Percentiles rank a stretch among this genome's conserved stretches.
phyloP scores from a whole-genome alignment of 1,284 basidiomycete genomes.

The Xanthoconium separans region DNA sequence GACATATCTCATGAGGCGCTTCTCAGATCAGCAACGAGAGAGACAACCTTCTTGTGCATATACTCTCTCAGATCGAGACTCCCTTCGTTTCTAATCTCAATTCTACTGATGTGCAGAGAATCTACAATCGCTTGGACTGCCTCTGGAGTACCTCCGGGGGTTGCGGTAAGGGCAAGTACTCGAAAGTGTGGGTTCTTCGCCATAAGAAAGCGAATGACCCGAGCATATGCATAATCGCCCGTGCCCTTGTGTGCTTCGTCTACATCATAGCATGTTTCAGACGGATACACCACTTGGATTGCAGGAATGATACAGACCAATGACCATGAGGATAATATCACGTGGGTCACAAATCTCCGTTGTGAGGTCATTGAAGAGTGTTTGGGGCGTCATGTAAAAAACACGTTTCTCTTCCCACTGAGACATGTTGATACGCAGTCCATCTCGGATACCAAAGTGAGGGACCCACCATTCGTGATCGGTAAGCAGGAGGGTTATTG shows the following conservation, averaged over 20 bases:
- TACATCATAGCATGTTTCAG: conserved; percentile 30
- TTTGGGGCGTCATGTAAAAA: conserved; percentile 99
- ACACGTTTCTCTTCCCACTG: conserved; percentile 87
- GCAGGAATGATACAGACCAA: conserved; percentile 50
- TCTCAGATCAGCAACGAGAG: not conserved
- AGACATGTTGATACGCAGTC: not conserved
- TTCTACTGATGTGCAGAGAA: conserved; percentile 92
- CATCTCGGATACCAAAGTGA: not conserved
- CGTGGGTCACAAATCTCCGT: conserved; percentile 73
- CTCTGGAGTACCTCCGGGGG: conserved; percentile 86
- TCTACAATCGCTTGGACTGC: conserved; percentile 92
- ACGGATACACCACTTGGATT: not conserved
- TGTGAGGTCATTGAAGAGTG: conserved; percentile 85
- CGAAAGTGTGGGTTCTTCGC: conserved; percentile 93
- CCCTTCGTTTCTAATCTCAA: conserved; percentile 93
- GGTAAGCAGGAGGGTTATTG: conserved; percentile 47
- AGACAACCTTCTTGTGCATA: conserved; percentile 79
- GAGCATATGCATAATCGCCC: conserved; percentile 91
- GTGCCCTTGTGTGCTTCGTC: conserved; percentile 97
- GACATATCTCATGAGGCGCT: not conserved
- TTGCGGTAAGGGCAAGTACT: conserved; percentile 92
- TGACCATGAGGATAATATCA: conserved; percentile 80
- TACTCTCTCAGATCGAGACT: conserved; percentile 88
- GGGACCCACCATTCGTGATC: conserved; percentile 61
- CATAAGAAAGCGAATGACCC: conserved; percentile 89